phyloP scores from a whole-genome alignment of 108 stramenopile species.

The Cyclotella sp. region DNA sequence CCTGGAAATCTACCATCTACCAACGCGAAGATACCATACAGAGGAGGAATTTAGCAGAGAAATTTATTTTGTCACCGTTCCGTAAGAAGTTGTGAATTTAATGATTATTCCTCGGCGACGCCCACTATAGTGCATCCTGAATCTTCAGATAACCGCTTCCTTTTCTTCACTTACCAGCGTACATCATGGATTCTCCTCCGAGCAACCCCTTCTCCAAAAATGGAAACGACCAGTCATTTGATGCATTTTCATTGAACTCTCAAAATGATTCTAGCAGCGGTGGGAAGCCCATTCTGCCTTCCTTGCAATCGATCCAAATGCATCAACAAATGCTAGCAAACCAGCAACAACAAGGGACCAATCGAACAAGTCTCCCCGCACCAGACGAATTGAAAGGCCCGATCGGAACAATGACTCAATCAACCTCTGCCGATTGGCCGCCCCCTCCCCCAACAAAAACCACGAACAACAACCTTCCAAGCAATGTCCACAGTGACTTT shows the following conservation, averaged over 20 bases:
- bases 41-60: too few relatives aligned
- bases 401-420: conserved; percentile 8
- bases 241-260: conserved; percentile 25
- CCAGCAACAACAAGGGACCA: conserved; percentile 2
- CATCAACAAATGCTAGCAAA: conserved; percentile 22
- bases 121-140: too few relatives aligned
- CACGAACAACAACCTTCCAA: not conserved
- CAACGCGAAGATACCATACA: too few relatives aligned
- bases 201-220: conserved; percentile 25
- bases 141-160: too few relatives aligned
- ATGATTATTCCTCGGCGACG: too few relatives aligned
- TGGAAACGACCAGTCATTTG: conserved; percentile 6
- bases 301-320: conserved; percentile 25
- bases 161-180: too few relatives aligned
- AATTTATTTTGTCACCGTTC: too few relatives aligned
- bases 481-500: conserved; percentile 4
- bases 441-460: conserved; percentile 5
- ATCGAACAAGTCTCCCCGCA: conserved; percentile 24
- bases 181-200: conserved; percentile 18
- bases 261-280: not conserved
- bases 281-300: conserved; percentile 1
- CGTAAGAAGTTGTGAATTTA: too few relatives aligned
- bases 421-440: conserved; percentile 18
- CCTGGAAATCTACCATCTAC: too few relatives aligned
- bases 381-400: conserved; percentile 40